Conservation (phyloP, 345 rosid species). For the Populus euphratica region DNA sequence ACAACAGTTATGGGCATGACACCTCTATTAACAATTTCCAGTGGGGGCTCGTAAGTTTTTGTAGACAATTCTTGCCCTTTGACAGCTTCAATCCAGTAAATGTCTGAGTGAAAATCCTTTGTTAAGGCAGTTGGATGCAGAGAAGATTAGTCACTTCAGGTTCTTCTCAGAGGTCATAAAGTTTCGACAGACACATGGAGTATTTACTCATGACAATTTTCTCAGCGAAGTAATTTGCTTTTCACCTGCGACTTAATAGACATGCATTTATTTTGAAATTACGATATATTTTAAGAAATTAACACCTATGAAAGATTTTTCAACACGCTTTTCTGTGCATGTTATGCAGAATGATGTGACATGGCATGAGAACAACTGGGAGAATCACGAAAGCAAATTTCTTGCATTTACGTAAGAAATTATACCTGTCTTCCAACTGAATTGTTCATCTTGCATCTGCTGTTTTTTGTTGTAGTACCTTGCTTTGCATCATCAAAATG, state of each 20-base stretch:
- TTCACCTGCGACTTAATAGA: conserved; percentile 3
- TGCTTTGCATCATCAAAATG: not conserved
- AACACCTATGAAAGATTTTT: conserved; percentile 5
- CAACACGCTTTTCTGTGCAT: not conserved
- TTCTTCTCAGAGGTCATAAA: conserved; percentile 77
- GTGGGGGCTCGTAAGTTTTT: conserved; percentile 58
- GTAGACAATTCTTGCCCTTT: not conserved
- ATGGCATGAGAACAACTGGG: conserved; percentile 96
- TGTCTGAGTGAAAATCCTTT: conserved; percentile 10
- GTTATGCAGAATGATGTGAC: conserved; percentile 62
- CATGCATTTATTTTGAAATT: not conserved
- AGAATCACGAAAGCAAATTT: conserved; percentile 79
- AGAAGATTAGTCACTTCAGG: conserved; percentile 57
- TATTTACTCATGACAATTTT: conserved; percentile 58
- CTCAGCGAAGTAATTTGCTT: conserved; percentile 47
- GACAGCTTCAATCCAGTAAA: not conserved
- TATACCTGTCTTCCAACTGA: not conserved
- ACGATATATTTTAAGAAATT: not conserved
- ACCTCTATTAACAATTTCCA: conserved; percentile 75
- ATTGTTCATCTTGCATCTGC: not conserved
- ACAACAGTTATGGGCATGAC: conserved; percentile 94
- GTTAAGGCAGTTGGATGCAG: conserved; percentile 49
- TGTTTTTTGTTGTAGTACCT: not conserved
- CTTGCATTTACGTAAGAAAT: conserved; percentile 82
- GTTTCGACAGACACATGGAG: conserved; percentile 47